Conservation (phyloP, 805 yeast genomes). For the Alloascoidea africana region DNA sequence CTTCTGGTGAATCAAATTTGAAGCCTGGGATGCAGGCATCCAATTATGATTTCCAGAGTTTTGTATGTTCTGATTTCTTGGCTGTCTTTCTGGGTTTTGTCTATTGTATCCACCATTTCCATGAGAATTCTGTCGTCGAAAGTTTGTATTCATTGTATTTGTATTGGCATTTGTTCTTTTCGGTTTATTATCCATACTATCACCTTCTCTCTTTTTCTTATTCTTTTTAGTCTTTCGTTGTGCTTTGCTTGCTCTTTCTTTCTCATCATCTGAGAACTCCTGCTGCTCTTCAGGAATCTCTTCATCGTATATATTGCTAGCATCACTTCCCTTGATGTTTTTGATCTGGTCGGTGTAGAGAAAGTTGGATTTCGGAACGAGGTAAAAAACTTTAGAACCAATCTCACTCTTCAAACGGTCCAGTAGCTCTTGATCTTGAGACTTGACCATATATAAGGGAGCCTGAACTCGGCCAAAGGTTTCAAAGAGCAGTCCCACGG, state of each 20-base stretch:
- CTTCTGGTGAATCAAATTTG: no score
- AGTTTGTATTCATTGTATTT: slow-evolving; percentile 14
- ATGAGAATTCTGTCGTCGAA: slow-evolving; percentile 13
- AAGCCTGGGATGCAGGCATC: no score
- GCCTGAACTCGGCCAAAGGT: slow-evolving; percentile 77
- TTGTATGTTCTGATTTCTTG: neutral
- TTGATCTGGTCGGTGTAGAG: slow-evolving; percentile 61
- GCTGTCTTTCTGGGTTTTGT: neutral
- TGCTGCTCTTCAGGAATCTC: slow-evolving; percentile 88
- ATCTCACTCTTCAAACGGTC: slow-evolving; percentile 28
- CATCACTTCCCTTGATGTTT: slow-evolving; percentile 75
- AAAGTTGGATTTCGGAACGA: slow-evolving; percentile 70
- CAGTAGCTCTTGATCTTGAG: slow-evolving; percentile 34
- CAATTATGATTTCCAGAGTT: neutral
- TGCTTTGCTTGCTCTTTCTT: slow-evolving; percentile 57
- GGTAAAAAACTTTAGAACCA: slow-evolving; percentile 54
- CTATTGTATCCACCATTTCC: slow-evolving; percentile 7
- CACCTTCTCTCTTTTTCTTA: slow-evolving; percentile 23
- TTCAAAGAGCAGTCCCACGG: slow-evolving; percentile 72
- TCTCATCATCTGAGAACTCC: slow-evolving; percentile 91
- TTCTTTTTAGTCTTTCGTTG: slow-evolving; percentile 45
- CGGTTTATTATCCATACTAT: slow-evolving; percentile 10
- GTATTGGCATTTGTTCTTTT: slow-evolving; percentile 9
- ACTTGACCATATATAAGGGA: slow-evolving; percentile 70
- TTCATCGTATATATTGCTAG: slow-evolving; percentile 89